These are phyloP conservation scores for Fusarium concolor DNA, from an alignment of 2,329 filamentous ascomycete species.

Conservation along the genomic window DNA sequence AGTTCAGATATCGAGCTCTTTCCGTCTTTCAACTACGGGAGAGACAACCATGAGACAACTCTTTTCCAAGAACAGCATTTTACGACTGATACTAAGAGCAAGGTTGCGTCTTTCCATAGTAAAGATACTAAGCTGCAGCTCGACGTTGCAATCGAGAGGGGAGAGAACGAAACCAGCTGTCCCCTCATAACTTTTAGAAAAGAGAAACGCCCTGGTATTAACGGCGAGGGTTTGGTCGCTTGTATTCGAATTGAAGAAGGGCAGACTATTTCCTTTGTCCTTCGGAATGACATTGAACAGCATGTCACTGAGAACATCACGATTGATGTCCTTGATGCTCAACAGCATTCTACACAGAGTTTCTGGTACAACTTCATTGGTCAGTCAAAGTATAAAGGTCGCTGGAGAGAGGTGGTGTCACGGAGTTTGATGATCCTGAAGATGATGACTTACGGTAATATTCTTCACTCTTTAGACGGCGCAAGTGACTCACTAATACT, in stretches of 20 bases:
- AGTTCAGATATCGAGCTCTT: conserved; percentile 74
- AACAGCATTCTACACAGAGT: conserved; percentile 76
- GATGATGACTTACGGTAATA: conserved; percentile 72
- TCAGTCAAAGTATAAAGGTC: conserved; percentile 76
- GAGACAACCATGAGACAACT: conserved; percentile 69
- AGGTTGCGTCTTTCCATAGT: conserved; percentile 72
- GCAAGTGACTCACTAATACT: conserved; percentile 3
- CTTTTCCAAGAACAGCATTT: conserved; percentile 60
- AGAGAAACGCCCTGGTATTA: conserved; percentile 62
- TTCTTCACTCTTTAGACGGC: too few relatives aligned
- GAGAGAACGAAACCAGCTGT: conserved; percentile 54
- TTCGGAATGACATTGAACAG: conserved; percentile 70
- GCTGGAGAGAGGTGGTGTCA: conserved; percentile 77
- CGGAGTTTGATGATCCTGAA: conserved; percentile 80
- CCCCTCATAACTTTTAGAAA: conserved; percentile 68
- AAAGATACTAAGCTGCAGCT: conserved; percentile 71
- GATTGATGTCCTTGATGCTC: conserved; percentile 65
- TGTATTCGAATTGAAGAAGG: conserved; percentile 71
- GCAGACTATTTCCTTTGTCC: conserved; percentile 75
- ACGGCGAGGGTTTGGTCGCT: conserved; percentile 72
- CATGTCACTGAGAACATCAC: conserved; percentile 70
- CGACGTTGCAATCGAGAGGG: conserved; percentile 73
- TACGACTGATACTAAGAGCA: conserved; percentile 59
- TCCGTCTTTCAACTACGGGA: conserved; percentile 78
- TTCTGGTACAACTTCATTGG: conserved; percentile 82